phyloP scores from a whole-genome alignment of 1,139 yeast genomes.

The Hansenula sp. region DNA sequence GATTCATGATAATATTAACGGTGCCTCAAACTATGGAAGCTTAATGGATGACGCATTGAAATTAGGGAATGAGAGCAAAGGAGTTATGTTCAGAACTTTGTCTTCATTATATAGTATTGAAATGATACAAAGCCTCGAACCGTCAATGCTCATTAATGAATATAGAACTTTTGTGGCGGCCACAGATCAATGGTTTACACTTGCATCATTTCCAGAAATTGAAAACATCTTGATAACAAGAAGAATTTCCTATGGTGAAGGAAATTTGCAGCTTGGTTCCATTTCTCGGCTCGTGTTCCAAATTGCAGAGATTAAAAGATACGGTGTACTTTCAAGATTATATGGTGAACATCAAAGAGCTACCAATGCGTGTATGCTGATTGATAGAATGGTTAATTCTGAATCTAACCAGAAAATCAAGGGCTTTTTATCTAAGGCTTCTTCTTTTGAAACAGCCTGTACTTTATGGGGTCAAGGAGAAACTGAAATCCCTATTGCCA shows the following conservation, averaged over 20 bases:
- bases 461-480: conserved; percentile 60
- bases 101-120: background rate
- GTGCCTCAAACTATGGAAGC: background rate
- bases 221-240: conserved; percentile 31
- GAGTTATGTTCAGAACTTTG: background rate
- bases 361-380: conserved; percentile 43
- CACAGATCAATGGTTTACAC: background rate
- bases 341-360: conserved; percentile 41
- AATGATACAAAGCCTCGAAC: background rate
- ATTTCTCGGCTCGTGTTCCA: conserved; percentile 29
- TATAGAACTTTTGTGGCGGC: background rate
- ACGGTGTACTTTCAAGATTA: conserved; percentile 36
- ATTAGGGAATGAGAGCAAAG: background rate
- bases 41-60: background rate
- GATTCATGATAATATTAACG: conserved; percentile 27
- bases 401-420: background rate
- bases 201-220: background rate
- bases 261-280: conserved; percentile 1
- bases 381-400: conserved; percentile 35
- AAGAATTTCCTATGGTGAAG: conserved; percentile 20
- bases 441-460: conserved; percentile 48
- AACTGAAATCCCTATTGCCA: conserved; percentile 47
- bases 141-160: background rate
- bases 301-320: conserved; percentile 36
- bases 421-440: conserved; percentile 23